Conservation (phyloP, 495 filamentous ascomycete species). For the Paragyromitra xinjiangensis region DNA sequence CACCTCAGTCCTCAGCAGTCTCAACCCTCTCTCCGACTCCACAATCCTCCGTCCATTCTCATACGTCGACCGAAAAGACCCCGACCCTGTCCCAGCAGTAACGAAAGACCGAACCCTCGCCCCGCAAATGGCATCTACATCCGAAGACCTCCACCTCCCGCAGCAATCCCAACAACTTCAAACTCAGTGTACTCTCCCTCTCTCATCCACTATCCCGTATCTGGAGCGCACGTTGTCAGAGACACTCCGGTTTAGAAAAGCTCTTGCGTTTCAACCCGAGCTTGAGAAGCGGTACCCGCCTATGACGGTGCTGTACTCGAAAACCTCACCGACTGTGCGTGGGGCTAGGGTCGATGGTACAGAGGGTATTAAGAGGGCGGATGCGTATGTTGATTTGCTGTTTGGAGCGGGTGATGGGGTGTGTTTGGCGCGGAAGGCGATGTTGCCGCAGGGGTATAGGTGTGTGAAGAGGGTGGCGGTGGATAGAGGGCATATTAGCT, state of each 20-base stretch:
- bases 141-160: slow-evolving; percentile 51
- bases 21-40: slow-evolving; percentile 31
- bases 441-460: slow-evolving; percentile 83
- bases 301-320: slow-evolving; percentile 84
- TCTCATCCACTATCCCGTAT: slow-evolving; percentile 70
- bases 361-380: slow-evolving; percentile 74
- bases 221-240: slow-evolving; percentile 78
- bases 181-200: slow-evolving; percentile 62
- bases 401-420: slow-evolving; percentile 93
- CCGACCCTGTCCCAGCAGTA: slow-evolving; percentile 19
- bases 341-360: slow-evolving; percentile 74
- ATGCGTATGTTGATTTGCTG: slow-evolving; percentile 86
- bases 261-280: slow-evolving; percentile 68
- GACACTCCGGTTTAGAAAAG: slow-evolving; percentile 75
- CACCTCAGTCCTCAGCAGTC: slow-evolving; percentile 31
- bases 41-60: slow-evolving; percentile 35
- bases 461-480: slow-evolving; percentile 74
- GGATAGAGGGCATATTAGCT: slow-evolving; percentile 83
- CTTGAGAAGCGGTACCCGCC: slow-evolving; percentile 80
- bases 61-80: slow-evolving; percentile 2
- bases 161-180: slow-evolving; percentile 27
- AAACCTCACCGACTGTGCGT: slow-evolving; percentile 83
- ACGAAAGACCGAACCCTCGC: slow-evolving; percentile 62
- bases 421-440: slow-evolving; percentile 82
- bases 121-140: slow-evolving; percentile 63